Conservation (phyloP, 73 alveolate species). For the Symbiodinium natans region DNA sequence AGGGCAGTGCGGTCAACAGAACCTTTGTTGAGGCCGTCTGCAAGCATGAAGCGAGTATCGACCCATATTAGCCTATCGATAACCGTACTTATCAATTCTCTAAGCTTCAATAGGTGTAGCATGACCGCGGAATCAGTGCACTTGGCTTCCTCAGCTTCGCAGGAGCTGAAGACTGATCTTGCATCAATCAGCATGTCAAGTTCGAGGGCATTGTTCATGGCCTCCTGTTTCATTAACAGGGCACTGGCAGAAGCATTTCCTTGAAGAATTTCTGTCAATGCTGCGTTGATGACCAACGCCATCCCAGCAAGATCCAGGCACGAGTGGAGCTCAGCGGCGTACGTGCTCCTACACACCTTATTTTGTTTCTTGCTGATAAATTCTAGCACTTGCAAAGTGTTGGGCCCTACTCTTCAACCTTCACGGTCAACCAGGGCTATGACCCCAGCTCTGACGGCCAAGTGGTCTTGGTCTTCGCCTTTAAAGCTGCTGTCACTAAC, state of each 20-base stretch:
- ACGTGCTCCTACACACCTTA: not conserved
- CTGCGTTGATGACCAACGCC: not conserved
- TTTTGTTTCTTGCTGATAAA: conserved; percentile 1
- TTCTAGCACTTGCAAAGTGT: not conserved
- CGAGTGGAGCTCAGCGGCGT: not conserved
- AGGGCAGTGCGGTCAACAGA: not conserved
- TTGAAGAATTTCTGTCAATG: not conserved
- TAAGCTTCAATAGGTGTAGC: not conserved
- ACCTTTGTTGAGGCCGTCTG: conserved; percentile 10
- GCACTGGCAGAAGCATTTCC: not conserved
- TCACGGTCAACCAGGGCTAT: not conserved
- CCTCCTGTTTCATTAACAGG: not conserved
- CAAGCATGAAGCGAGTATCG: not conserved
- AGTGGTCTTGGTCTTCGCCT: not conserved
- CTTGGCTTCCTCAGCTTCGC: not conserved
- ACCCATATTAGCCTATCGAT: not conserved
- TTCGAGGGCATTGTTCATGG: not conserved
- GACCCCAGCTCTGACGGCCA: not conserved
- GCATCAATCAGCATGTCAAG: not conserved
- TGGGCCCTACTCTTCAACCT: not conserved
- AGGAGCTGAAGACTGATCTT: not conserved
- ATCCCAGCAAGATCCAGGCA: not conserved
- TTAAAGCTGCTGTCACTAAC: not conserved
- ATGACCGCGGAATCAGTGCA: not conserved
- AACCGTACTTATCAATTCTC: not conserved